Evolutionary conservation across 129 eudicot genomes (phyloP), one percentile per base, ranked within the genome.

Genomic region (Solidago caesia): DNA sequence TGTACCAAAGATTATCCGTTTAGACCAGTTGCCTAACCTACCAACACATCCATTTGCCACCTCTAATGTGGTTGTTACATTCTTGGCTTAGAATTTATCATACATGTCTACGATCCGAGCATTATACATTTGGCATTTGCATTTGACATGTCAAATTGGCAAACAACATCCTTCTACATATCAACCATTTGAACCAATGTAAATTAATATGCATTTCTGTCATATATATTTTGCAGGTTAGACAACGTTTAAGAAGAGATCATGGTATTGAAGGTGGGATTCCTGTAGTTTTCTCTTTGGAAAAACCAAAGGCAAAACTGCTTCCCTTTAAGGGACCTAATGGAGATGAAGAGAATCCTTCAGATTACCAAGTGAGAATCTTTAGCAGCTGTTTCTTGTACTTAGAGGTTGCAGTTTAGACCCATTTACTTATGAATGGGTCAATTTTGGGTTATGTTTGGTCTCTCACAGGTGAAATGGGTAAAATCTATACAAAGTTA

Each of bases 291-390:
- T 94, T 94, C 75, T 94, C 98, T 44, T 82, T 94, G 70, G 98
- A 94, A 84, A 94, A 90, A 84, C 98, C 98, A 45, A 94, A 90
- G 85, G 98, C 92, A 43, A 94, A 94, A 76, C 86, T 94, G 79
- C 97, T 94, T 73, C 98, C 98, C 8, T 94, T 94, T 49, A 90
- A 94, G 80, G 97, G 91, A 68, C 89, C 92, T 64, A 88, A 79
- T 79, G 98, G 98, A 73, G 96, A 90, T 66, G 98, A 86, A 67
- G 97, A 90, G 79, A 90, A 94, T 85, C 98, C 98, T 80, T 88
- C 93, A 51, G 97, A 94, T 86, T 94, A 94, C 81, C 98, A 94
- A 81, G 98, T 94, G 84, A 86, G 91, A 61, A 76, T 71, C 55
- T 63, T 64, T 59, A 43, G 67, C 42, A 44, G 6, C 33, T 72